phyloP scores from a whole-genome alignment of 208 protist species.

The Leishmania aethiopica region DNA sequence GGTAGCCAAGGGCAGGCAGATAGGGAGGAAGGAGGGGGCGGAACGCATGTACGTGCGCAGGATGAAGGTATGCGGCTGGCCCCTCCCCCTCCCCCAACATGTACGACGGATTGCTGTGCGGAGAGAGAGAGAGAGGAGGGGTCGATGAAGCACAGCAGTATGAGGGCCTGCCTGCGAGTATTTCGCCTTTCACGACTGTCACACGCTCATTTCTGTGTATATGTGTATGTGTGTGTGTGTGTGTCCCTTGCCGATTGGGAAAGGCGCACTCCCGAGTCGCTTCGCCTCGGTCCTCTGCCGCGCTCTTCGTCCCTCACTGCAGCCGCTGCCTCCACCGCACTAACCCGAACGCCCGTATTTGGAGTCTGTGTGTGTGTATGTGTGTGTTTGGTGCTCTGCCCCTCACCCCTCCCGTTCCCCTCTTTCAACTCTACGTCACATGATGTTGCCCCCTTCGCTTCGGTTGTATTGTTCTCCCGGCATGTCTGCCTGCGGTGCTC shows the following conservation, averaged over 20 bases:
- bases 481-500: not conserved
- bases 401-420: not conserved
- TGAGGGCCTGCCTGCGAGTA: not conserved
- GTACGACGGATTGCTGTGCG: not conserved
- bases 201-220: not conserved
- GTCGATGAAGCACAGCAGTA: not conserved
- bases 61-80: not conserved
- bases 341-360: no score
- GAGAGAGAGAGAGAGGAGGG: not conserved
- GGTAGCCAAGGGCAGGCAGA: not conserved
- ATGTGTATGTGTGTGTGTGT: not conserved
- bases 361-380: not conserved
- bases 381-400: not conserved
- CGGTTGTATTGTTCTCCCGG: not conserved
- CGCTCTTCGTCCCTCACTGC: not conserved
- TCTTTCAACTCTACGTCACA: not conserved
- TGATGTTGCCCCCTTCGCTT: not conserved
- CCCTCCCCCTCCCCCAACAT: not conserved
- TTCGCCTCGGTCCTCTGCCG: not conserved
- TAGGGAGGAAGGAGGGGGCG: not conserved
- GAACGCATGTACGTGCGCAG: not conserved
- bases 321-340: not conserved
- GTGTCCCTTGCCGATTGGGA: not conserved
- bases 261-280: not conserved
- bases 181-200: not conserved